Conservation (phyloP, 768 basidiomycete genomes). For the Trametes cinnabarina region DNA sequence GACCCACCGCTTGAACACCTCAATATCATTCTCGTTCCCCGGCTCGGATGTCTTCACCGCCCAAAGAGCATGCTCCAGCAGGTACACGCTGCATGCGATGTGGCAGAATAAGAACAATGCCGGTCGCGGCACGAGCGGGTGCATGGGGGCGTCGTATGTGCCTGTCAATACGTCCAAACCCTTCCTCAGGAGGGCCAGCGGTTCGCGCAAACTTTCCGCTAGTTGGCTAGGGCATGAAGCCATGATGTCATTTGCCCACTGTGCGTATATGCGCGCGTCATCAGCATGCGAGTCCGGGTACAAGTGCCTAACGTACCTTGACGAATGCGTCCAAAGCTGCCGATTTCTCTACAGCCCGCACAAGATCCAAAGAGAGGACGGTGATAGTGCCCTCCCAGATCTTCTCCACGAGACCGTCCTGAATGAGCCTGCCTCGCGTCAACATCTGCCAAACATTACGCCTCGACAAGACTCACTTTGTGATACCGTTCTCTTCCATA, state of each 20-base stretch:
- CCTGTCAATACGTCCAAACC: slow-evolving; percentile 41
- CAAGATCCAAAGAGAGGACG: slow-evolving; percentile 66
- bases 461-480: slow-evolving; percentile 36
- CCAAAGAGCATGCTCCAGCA: slow-evolving; percentile 74
- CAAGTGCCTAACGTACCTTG: slow-evolving; percentile 38
- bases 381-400: slow-evolving; percentile 81
- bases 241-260: slow-evolving; percentile 56
- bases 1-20: slow-evolving; percentile 56
- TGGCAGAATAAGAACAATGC: slow-evolving; percentile 59
- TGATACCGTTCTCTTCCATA: slow-evolving; percentile 80
- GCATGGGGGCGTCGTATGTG: slow-evolving; percentile 41
- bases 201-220: slow-evolving; percentile 26
- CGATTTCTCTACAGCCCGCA: slow-evolving; percentile 50
- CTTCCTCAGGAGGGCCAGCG: slow-evolving; percentile 31
- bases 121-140: slow-evolving; percentile 52
- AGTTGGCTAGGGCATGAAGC: slow-evolving; percentile 40
- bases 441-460: not conserved
- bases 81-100: slow-evolving; percentile 49
- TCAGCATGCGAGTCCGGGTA: not conserved
- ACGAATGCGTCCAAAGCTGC: slow-evolving; percentile 45
- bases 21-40: slow-evolving; percentile 42
- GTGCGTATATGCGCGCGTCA: too few relatives aligned
- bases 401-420: slow-evolving; percentile 72
- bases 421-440: slow-evolving; percentile 43
- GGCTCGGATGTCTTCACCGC: slow-evolving; percentile 31